Evolutionary conservation across 208 protist species (phyloP), one percentile per base, ranked within the genome.

Genomic region (Acanthamoeba quina): DNA sequence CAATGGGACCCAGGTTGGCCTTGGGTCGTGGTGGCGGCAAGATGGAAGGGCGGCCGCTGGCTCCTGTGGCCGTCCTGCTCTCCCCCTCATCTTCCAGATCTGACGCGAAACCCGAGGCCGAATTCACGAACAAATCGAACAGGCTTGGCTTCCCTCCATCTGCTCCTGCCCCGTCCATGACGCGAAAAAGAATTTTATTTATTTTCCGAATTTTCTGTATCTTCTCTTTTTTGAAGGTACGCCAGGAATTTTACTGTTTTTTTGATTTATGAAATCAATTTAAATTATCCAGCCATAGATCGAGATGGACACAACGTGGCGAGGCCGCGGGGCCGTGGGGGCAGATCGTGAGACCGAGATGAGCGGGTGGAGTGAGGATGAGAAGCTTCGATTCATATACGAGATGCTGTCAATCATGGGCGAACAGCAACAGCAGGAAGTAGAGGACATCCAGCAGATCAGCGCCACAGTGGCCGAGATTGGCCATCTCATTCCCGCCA

Each of bases 111-210:
- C 85, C 85, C 7, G 85, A 44, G 3, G 85, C 31, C 10, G 78
- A 86, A 41, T 86, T 86, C 11, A 68, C 64, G 11, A 91, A 91
- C n/a, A 91, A 37, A n/a, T 91, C 85, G 44, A 91, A 91, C 34
- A 91, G 60, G 34, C 85, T 91, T 0, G 85, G 85, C 34, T 91
- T 91, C 31, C 70, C 70, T 21, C 41, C 78, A 44, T 44, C 41
- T 44, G 3, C 41, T 54, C 26, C 78, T 64, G 24, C 34, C 5
- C 29, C 34, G 41, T 34, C n/a, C 47, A 72, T 83, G 10, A 4
- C 41, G n/a, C n/a, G n/a, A 44, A 44, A 44, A 44, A 10, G 1
- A 44, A 10, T 44, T 44, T 44, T 44, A 9, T 44, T 5, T 44
- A 9, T 44, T 44, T 3, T 41, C 2, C 3, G 37, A 4, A 44